These are phyloP conservation scores for Dactylorhiza incarnata DNA, from an alignment of 106 monocot species.

Conservation along the genomic window DNA sequence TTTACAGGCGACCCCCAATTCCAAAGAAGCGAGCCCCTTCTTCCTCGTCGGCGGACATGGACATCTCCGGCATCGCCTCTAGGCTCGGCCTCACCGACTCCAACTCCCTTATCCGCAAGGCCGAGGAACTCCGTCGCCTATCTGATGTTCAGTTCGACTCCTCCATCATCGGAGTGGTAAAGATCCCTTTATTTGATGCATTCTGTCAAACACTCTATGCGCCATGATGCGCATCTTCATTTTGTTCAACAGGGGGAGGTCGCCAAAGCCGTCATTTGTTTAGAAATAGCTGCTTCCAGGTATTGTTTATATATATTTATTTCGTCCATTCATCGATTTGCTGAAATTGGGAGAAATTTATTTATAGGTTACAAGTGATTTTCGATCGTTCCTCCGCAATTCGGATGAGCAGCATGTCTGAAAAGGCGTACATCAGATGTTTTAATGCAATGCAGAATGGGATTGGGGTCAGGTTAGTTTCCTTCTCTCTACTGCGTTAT, in stretches of 20 bases:
- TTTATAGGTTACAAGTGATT: conserved; percentile 54
- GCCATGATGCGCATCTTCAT: background rate
- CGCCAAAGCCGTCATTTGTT: conserved; percentile 74
- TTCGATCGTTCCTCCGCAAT: conserved; percentile 72
- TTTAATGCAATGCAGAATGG: conserved; percentile 87
- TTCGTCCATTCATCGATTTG: background rate
- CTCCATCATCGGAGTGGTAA: conserved; percentile 81
- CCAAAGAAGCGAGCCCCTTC: too few relatives aligned
- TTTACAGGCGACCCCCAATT: too few relatives aligned
- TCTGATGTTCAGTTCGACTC: conserved; percentile 74
- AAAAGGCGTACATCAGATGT: conserved; percentile 86
- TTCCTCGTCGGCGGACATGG: conserved; percentile 25
- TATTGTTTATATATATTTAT: conserved; percentile 1
- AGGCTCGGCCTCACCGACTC: conserved; percentile 44
- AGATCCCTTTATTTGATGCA: background rate
- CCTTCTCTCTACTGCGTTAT: background rate
- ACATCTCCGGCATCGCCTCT: conserved; percentile 55
- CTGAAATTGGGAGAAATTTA: background rate
- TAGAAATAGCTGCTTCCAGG: conserved; percentile 81
- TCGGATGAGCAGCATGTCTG: conserved; percentile 83
- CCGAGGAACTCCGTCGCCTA: conserved; percentile 83
- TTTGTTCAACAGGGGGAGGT: conserved; percentile 65
- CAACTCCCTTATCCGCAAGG: conserved; percentile 61
- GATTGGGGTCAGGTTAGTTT: conserved; percentile 70
- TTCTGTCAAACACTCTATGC: background rate